Percentiles rank a stretch among this genome's conserved stretches.
These are phyloP conservation scores for Grigorovia jiainica DNA, from an alignment of 805 yeast species.

Conservation along the genomic window DNA sequence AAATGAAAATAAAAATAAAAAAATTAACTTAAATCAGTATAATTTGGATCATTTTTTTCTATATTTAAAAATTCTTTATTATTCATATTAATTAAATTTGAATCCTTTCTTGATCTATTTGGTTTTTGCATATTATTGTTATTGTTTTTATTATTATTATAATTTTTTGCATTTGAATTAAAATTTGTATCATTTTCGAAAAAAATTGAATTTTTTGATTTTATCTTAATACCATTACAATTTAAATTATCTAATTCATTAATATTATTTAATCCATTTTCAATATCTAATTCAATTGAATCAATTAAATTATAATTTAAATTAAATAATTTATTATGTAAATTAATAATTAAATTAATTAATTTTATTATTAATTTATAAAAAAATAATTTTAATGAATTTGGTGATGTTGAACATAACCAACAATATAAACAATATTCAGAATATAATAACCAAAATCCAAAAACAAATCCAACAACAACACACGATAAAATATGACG, in stretches of 20 bases:
- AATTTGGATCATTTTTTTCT: slow-evolving; percentile 5
- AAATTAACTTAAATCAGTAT: slow-evolving; percentile 5
- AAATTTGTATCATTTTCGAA: slow-evolving; percentile 4
- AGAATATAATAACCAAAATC: slow-evolving; percentile 33
- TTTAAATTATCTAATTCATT: background rate
- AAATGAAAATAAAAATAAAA: background rate
- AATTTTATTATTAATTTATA: background rate
- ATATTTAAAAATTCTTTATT: slow-evolving; percentile 1
- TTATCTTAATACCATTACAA: background rate
- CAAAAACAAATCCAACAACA: slow-evolving; percentile 56
- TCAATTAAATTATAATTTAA: background rate
- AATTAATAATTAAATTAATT: background rate
- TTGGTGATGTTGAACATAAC: slow-evolving; percentile 21
- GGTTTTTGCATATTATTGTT: slow-evolving; percentile 5
- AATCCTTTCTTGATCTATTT: slow-evolving; percentile 7
- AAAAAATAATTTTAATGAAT: background rate
- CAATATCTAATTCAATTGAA: background rate
- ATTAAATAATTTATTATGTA: background rate
- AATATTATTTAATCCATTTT: background rate
- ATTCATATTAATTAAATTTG: slow-evolving; percentile 1
- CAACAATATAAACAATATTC: slow-evolving; percentile 40
- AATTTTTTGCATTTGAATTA: background rate
- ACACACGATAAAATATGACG: slow-evolving; percentile 67
- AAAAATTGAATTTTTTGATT: background rate
- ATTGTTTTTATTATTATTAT: slow-evolving; percentile 2